Base-by-base conservation (phyloP, 2,329 filamentous ascomycete species). In the Clonostachys chloroleuca region DNA sequence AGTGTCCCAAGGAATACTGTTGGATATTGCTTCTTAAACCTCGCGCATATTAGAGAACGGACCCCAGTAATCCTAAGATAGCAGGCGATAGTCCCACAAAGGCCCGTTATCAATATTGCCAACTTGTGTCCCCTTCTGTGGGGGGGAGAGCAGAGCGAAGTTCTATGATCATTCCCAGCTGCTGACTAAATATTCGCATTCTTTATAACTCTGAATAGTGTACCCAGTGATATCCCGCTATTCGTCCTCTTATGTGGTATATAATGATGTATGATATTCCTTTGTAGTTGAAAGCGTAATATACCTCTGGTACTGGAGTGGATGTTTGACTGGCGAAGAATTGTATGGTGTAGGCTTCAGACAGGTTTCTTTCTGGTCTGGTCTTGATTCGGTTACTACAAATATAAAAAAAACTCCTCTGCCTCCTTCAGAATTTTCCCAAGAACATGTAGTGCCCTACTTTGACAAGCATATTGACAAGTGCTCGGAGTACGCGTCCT, bases 281-380 rank as follows among this genome's bases (percentile, higher is more conserved):
- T 20, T 61, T 57, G 47, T 64, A 56, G 5, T 54, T 45, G 48
- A 74, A 74, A 14, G 69, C 62, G 49, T 56, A 69, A 50, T 70
- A 60, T 2, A 75, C 59, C 24, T 65, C 62, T 2, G 73, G 72
- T 2, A 75, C 68, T 5, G 70, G 70, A 20, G 75, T 62, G 3
- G 59, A 60, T 5, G 71, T 76, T 44, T 71, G 59, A 14, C 58
- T 42, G 6, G 63, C 58, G 42, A 76, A 50, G 43, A 66, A 73
- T 24, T 59, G 52, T 59, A 76, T 69, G 4, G 69, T 57, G 37
- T 57, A 55, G 30, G 63, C 70, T 56, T 74, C 68, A 7, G 63
- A 56, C 8, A 73, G 57, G 40, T 62, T 58, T 10, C 57, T 52
- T 40, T 44, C 52, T 33, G 45, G 47, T 12, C 59, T 65, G 14